Base-by-base conservation (phyloP, 805 yeast species). In the Yarrowia alimentaria region DNA sequence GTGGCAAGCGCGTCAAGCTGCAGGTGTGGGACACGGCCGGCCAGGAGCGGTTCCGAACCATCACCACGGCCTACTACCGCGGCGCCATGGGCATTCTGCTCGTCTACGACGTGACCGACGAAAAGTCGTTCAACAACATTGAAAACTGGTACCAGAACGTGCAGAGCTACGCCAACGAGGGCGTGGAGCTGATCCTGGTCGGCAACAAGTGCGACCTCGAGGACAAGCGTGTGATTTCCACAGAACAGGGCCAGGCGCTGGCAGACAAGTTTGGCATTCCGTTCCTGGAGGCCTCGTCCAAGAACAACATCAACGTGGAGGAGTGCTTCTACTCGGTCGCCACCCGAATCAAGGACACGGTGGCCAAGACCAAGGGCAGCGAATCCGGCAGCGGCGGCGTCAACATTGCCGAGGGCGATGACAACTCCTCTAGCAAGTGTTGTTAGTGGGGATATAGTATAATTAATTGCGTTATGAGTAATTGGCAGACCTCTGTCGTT, bases 21-120 rank as follows among this genome's bases (percentile, higher is more conserved):
- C 99, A 93, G 68, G 85, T 91, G 34, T 91, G 99, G 99, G 99
- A 91, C 68, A 91, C 99, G 53, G 99, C 99, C 14, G 99, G 99
- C 47, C 99, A 91, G 74, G 99, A 91, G 71, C 77, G 98, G 60
- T 91, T 91, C 74, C 83, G 96, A 76, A 93, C 98, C 45, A 93
- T 91, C 72, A 91, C 99, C 13, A 88, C 97, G 3, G 91, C 97
- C 12, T 93, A 93, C 72, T 93, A 93, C 75, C 85, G 99, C 72
- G 97, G 98, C 45, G 97, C 98, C 13, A 96, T 93, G 73, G 99
- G 99, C 56, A 91, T 93, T 66, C 83, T 93, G 62, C 85, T 93
- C 58, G 98, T 91, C 42, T 93, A 93, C 68, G 99, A 93, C 66
- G 97, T 93, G 43, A 89, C 97, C 48, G 98, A 93, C 85, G 91